These are phyloP conservation scores for Peribolospora baueri DNA, from an alignment of 768 basidiomycete species.

Conservation along the genomic window DNA sequence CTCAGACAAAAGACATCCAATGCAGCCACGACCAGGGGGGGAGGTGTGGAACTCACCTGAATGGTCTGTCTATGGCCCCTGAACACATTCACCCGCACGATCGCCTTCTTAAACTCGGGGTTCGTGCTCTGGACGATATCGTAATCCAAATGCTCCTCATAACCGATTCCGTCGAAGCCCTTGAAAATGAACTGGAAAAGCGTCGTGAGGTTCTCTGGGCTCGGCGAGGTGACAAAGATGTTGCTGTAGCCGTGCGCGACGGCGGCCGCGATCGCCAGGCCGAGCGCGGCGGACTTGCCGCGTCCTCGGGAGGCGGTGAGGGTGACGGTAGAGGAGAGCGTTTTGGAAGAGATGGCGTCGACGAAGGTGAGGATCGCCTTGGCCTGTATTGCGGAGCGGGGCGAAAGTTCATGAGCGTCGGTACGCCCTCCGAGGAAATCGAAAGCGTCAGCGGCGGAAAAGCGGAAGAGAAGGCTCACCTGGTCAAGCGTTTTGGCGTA, in stretches of 20 bases:
- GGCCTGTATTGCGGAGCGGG: constrained; percentile 20
- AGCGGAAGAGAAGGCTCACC: constrained; percentile 18
- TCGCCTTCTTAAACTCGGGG: constrained; percentile 78
- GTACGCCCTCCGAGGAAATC: too few relatives aligned
- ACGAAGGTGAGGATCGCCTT: constrained; percentile 83
- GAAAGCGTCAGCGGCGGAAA: background rate
- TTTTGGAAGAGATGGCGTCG: constrained; percentile 67
- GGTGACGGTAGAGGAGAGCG: constrained; percentile 76
- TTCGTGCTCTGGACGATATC: constrained; percentile 93
- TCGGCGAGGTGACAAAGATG: constrained; percentile 92
- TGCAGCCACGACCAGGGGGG: background rate
- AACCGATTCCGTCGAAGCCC: constrained; percentile 77
- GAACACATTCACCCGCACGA: constrained; percentile 86
- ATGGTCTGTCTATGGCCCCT: constrained; percentile 84
- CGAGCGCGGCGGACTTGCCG: constrained; percentile 91
- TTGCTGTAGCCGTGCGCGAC: constrained; percentile 85
- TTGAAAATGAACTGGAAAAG: constrained; percentile 97
- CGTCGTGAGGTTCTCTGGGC: constrained; percentile 90
- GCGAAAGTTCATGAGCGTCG: background rate
- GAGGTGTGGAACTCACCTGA: constrained; percentile 32
- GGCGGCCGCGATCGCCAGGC: constrained; percentile 76
- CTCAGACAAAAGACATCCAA: background rate
- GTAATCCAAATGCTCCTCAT: constrained; percentile 93
- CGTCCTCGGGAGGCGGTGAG: constrained; percentile 85
- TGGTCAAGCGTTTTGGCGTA: constrained; percentile 83